phyloP scores from a whole-genome alignment of 2,329 filamentous ascomycete genomes.

The Celoporthe dispersa region DNA sequence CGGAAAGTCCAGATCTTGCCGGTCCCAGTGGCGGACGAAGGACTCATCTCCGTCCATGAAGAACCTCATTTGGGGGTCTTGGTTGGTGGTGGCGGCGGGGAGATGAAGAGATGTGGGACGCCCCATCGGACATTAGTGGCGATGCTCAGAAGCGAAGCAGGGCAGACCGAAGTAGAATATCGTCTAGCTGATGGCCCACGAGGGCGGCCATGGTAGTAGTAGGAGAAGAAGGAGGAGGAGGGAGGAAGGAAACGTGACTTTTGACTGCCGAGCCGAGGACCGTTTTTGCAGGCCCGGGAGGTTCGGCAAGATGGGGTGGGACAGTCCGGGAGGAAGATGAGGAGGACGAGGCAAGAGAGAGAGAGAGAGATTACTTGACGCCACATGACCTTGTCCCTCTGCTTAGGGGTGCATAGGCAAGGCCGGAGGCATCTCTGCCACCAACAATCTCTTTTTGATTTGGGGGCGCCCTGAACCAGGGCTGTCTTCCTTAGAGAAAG shows the following conservation, averaged over 20 bases:
- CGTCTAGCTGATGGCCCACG: slow-evolving; percentile 4
- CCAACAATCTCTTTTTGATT: neutral
- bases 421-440: slow-evolving; percentile 3
- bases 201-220: neutral
- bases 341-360: neutral
- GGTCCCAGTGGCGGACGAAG: too few relatives aligned
- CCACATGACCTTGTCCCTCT: neutral
- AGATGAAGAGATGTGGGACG: neutral
- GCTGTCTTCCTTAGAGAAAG: neutral
- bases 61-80: neutral
- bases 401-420: slow-evolving; percentile 2
- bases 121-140: slow-evolving; percentile 4
- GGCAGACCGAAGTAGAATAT: slow-evolving; percentile 15
- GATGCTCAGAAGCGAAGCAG: neutral
- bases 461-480: slow-evolving; percentile 9
- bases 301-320: slow-evolving; percentile 2
- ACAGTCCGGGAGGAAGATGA: neutral
- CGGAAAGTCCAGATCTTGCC: neutral
- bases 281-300: neutral
- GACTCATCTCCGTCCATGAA: neutral
- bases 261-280: neutral
- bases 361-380: neutral
- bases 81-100: neutral
- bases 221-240: neutral
- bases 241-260: neutral